These are phyloP conservation scores for Austroboletus eburneus DNA, from an alignment of 768 basidiomycete genomes.

Conservation along the genomic window DNA sequence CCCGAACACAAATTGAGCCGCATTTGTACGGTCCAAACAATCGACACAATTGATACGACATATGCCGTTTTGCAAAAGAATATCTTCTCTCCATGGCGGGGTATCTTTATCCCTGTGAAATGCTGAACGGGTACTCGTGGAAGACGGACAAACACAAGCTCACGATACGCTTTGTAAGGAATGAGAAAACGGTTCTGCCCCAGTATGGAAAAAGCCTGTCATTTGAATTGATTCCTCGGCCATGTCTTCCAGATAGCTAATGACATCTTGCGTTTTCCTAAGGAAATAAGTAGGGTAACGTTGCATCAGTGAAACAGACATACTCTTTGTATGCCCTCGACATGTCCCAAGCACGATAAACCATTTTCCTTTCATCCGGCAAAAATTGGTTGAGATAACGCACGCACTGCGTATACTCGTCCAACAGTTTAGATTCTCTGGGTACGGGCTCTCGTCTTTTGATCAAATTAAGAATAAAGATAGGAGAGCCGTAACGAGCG, in stretches of 20 bases:
- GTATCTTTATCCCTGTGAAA: conserved; percentile 30
- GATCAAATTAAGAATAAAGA: conserved; percentile 92
- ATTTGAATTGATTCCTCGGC: conserved; percentile 90
- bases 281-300: neutral
- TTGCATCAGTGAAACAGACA: conserved; percentile 13
- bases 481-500: conserved; percentile 81
- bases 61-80: conserved; percentile 87
- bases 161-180: conserved; percentile 44
- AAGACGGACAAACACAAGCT: conserved; percentile 1
- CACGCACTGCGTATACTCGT: conserved; percentile 91
- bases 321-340: conserved; percentile 91
- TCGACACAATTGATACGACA: conserved; percentile 96
- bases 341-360: conserved; percentile 97
- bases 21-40: conserved; percentile 94
- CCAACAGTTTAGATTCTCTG: conserved; percentile 84
- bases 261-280: conserved; percentile 94
- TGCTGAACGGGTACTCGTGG: neutral
- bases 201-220: conserved; percentile 95
- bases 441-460: conserved; percentile 77
- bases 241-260: conserved; percentile 89
- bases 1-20: conserved; percentile 94
- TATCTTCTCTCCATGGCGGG: conserved; percentile 52
- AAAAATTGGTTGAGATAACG: conserved; percentile 93
- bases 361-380: conserved; percentile 79
- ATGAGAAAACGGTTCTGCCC: conserved; percentile 79